Conservation (phyloP, 1,139 yeast genomes). For the Blastobotrys apis region DNA sequence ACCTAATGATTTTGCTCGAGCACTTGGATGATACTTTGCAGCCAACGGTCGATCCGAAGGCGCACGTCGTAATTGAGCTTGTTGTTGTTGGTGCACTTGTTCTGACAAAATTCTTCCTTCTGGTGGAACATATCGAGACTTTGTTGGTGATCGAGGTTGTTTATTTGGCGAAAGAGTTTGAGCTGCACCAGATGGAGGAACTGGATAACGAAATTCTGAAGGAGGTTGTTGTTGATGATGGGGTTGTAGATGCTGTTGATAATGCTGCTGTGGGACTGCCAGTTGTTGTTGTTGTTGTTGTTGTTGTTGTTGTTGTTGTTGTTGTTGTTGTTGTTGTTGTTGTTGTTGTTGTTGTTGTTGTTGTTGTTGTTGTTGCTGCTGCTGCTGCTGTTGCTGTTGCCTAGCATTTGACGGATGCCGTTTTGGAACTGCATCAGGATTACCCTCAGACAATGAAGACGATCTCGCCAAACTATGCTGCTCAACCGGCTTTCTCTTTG, state of each 20-base stretch:
- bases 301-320: background rate
- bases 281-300: too few species aligned
- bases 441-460: constrained; percentile 23
- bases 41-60: background rate
- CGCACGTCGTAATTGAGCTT: constrained; percentile 1
- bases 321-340: constrained; percentile 1
- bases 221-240: constrained; percentile 15
- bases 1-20: constrained; percentile 85
- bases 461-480: constrained; percentile 23
- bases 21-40: constrained; percentile 65
- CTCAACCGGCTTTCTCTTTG: constrained; percentile 26
- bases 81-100: constrained; percentile 4
- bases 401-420: constrained; percentile 1
- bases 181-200: constrained; percentile 3
- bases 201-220: constrained; percentile 22
- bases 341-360: constrained; percentile 10
- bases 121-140: constrained; percentile 2
- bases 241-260: constrained; percentile 8
- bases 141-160: constrained; percentile 10
- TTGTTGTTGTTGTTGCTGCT: constrained; percentile 9
- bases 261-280: constrained; percentile 9
- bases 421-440: too few species aligned
- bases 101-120: constrained; percentile 9
- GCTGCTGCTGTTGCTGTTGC: constrained; percentile 4
- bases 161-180: constrained; percentile 6